phyloP scores from a whole-genome alignment of 2,329 filamentous ascomycete species.

The Grosmannia huntii region DNA sequence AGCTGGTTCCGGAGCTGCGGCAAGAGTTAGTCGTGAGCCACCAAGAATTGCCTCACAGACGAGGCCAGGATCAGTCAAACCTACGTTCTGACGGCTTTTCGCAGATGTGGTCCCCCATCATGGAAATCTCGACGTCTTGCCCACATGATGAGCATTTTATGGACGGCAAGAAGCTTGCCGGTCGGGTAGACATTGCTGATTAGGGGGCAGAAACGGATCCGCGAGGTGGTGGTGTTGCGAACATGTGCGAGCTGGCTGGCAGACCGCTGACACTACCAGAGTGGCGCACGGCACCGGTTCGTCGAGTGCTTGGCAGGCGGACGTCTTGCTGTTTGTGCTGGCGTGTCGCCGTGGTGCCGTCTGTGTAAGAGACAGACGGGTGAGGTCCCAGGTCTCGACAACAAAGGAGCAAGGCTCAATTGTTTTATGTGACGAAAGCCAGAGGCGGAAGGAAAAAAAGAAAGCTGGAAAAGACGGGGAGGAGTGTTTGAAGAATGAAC shows the following conservation, averaged over 20 bases:
- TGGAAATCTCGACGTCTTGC: conserved; percentile 65
- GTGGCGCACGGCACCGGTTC: background rate
- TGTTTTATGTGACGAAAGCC: background rate
- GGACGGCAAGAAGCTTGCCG: conserved; percentile 60
- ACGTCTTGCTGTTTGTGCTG: background rate
- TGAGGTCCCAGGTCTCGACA: background rate
- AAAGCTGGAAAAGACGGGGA: conserved; percentile 1
- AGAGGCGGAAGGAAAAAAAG: background rate
- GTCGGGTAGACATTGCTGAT: conserved; percentile 16
- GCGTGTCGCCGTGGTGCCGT: background rate
- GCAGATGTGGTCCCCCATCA: conserved; percentile 79
- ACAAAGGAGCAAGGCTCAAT: background rate
- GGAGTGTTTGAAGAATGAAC: background rate
- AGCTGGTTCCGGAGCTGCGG: background rate
- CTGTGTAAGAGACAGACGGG: background rate
- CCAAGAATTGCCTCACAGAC: background rate
- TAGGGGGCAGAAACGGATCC: background rate
- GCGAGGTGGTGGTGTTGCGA: background rate
- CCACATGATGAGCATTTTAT: conserved; percentile 82
- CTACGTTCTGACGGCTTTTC: background rate
- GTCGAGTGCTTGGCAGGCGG: background rate
- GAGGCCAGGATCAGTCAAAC: background rate
- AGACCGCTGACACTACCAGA: background rate
- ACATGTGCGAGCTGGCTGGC: background rate
- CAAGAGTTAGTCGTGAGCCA: background rate